A percentile compares a stretch with the other conserved stretches of the same genome.
Conservation (phyloP, 192 early-diverging fungal species). For the Coemansia sp. region DNA sequence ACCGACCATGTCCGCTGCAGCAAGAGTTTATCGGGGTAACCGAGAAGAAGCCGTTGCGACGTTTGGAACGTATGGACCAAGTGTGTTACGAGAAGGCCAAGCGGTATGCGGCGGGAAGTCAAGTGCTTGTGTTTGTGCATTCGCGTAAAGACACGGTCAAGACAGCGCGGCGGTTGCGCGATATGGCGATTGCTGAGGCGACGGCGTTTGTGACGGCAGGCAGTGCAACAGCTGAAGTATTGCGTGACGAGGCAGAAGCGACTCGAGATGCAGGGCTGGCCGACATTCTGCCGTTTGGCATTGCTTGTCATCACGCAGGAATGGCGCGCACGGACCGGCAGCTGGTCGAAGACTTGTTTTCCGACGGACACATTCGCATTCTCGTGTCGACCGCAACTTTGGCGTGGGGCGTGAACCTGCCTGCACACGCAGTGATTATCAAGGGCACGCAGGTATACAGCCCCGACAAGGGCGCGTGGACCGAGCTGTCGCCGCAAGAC, state of each 20-base stretch:
- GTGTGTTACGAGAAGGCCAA: conserved; percentile 93
- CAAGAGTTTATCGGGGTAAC: conserved; percentile 97
- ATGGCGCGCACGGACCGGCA: conserved; percentile 89
- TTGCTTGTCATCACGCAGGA: conserved; percentile 96
- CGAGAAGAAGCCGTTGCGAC: conserved; percentile 92
- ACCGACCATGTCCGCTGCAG: conserved; percentile 92
- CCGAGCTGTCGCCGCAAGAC: conserved; percentile 94
- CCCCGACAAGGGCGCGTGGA: conserved; percentile 93
- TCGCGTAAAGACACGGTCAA: conserved; percentile 97
- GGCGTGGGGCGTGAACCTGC: conserved; percentile 99
- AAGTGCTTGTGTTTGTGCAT: conserved; percentile 95
- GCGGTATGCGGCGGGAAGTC: conserved; percentile 79
- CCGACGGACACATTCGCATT: conserved; percentile 85
- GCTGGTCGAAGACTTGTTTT: conserved; percentile 92
- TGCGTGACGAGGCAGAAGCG: conserved; percentile 75
- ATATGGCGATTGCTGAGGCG: conserved; percentile 90
- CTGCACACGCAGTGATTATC: conserved; percentile 97
- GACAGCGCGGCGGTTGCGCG: conserved; percentile 87
- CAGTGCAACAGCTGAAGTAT: conserved; percentile 79
- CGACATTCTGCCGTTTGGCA: conserved; percentile 91
- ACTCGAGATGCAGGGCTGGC: conserved; percentile 82
- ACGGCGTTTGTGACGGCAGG: conserved; percentile 81
- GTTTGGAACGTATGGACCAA: conserved; percentile 95
- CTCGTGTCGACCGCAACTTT: conserved; percentile 95
- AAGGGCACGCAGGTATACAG: conserved; percentile 98